Evolutionary conservation across 495 filamentous ascomycete genomes (phyloP).

Genomic region (Niebla homalea): DNA sequence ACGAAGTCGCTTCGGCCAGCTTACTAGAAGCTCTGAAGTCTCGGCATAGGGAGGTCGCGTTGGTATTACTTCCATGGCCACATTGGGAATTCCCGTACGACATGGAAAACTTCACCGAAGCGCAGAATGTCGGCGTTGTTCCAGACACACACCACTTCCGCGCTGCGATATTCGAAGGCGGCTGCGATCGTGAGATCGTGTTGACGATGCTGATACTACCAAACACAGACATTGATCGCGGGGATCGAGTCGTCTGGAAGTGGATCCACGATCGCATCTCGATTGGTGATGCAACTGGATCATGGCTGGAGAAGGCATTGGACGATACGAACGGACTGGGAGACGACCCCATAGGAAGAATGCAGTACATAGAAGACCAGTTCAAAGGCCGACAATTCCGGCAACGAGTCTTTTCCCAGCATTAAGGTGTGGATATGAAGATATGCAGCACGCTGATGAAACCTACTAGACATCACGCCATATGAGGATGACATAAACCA

Average conservation of each 20-base stretch:
- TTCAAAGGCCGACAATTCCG: too few species aligned
- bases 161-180: slow-evolving; percentile 6
- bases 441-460: too few species aligned
- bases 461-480: too few species aligned
- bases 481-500: too few species aligned
- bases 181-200: slow-evolving; percentile 4
- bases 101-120: neutral
- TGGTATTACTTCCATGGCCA: neutral
- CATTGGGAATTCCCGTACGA: neutral
- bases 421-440: too few species aligned
- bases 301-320: slow-evolving; percentile 6
- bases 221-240: neutral
- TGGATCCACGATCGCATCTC: slow-evolving; percentile 1
- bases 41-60: neutral
- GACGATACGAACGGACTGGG: too few species aligned
- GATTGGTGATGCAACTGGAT: slow-evolving; percentile 1
- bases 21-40: slow-evolving; percentile 10
- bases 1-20: slow-evolving; percentile 10
- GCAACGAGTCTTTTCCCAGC: too few species aligned
- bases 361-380: too few species aligned
- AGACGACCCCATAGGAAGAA: too few species aligned
- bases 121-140: neutral
- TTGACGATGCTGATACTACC: neutral
- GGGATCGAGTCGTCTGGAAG: neutral
- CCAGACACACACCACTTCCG: slow-evolving; percentile 9